Base-by-base conservation (phyloP, 345 rosid genomes). In the Hibiscus tridactylites region DNA sequence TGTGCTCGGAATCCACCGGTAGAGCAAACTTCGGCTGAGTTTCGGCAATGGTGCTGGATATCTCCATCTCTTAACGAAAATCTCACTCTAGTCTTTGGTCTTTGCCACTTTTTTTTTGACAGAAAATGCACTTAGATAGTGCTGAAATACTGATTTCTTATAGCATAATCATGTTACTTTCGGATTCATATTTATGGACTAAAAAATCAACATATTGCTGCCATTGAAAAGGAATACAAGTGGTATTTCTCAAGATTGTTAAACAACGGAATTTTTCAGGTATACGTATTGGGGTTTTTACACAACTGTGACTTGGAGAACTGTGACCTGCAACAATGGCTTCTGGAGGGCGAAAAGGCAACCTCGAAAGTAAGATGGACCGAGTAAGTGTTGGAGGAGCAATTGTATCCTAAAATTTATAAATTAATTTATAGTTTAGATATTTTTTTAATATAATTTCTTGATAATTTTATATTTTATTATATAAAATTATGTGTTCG, bases 1-100 rank as follows among this genome's bases (percentile, higher is more conserved):
- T 93, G 83, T 89, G 88, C 35, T 90, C 98, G 0, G 90, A 68
- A 72, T 93, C 98, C 57, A 90, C 98, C 2, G 91, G 95, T 47
- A 93, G 89, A 66, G 83, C 78, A 73, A 93, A 89, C 35, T 77
- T 88, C 63, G 79, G 46, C 35, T 73, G 67, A 19, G 70, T 52
- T 9, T 68, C 73, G 3, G 28, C 70, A 52, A 2, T 28, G 2
- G 21, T 49, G 29, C 74, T 65, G 67, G 79, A 57, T 42, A 72
- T 74, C 28, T 77, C 80, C 79, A 80, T 33, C 70, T 65, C 56
- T 47, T 46, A 47, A 47, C 5, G 53, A 12, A 15, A 11, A 13
- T 12, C 16, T 9, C 6, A 37, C 52, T 63, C 13, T 17, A 46
- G 15, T 46, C 47, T 63, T 65, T 12, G 54, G 10, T 2, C 31